phyloP scores from a whole-genome alignment of 1,284 basidiomycete species.

The Gymnopus androsaceus region DNA sequence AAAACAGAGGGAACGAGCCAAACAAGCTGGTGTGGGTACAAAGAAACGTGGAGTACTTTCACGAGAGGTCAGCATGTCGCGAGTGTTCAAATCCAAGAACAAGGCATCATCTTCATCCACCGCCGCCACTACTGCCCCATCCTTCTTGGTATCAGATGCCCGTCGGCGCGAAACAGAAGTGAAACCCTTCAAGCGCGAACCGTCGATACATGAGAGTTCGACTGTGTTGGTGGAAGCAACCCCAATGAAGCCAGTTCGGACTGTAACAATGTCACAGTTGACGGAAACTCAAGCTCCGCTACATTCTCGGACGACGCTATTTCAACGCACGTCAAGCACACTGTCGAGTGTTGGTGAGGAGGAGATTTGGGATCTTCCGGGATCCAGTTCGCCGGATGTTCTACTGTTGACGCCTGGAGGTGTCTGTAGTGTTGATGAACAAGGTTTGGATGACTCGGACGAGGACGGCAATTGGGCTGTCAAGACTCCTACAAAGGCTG shows the following conservation, averaged over 20 bases:
- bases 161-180: conserved; percentile 18
- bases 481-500: conserved; percentile 3
- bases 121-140: conserved; percentile 11
- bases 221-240: conserved; percentile 59
- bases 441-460: background rate
- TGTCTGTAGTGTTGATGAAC: background rate
- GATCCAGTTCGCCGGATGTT: conserved; percentile 9
- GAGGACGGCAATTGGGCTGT: background rate
- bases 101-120: conserved; percentile 1
- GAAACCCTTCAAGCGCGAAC: background rate
- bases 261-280: conserved; percentile 3
- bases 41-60: conserved; percentile 47
- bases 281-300: conserved; percentile 11
- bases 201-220: conserved; percentile 35
- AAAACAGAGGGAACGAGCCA: conserved; percentile 41
- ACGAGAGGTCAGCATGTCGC: conserved; percentile 76
- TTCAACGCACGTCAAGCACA: conserved; percentile 3
- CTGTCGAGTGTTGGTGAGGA: conserved; percentile 5
- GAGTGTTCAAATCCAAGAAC: conserved; percentile 54
- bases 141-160: background rate
- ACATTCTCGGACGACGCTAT: background rate
- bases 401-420: background rate
- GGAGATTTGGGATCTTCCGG: conserved; percentile 13
- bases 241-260: conserved; percentile 44
- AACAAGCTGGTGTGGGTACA: conserved; percentile 40